Conservation (phyloP, 352 stramenopile genomes). For the Chrysophaeum taylorii region DNA sequence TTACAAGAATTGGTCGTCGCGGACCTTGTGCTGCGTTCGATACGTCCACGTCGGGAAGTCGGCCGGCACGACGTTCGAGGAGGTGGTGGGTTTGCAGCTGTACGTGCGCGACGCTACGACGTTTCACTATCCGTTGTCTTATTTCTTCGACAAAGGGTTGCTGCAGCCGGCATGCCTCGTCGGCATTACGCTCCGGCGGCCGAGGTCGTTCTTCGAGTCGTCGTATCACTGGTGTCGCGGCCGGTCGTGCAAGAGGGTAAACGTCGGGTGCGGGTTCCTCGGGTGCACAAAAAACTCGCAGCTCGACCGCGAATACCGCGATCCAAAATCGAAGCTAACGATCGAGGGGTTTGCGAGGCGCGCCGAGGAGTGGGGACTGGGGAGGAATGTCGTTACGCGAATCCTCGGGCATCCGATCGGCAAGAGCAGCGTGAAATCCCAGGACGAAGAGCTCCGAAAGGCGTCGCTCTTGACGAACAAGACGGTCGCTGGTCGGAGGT, state of each 20-base stretch:
- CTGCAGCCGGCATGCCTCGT: background rate
- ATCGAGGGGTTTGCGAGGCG: background rate
- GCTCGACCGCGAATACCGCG: background rate
- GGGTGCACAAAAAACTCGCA: background rate
- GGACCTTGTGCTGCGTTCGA: background rate
- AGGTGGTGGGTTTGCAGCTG: too few relatives aligned
- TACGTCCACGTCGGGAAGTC: slow-evolving; percentile 8
- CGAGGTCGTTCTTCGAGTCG: background rate
- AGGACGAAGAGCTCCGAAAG: background rate
- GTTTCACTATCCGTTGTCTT: background rate
- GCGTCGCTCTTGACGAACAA: background rate
- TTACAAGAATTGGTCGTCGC: background rate
- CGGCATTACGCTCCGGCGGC: background rate
- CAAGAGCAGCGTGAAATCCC: background rate
- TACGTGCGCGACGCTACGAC: background rate
- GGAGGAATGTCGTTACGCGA: background rate
- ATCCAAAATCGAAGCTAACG: background rate
- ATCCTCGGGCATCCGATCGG: background rate
- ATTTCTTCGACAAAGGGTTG: background rate
- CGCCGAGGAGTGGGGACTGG: background rate
- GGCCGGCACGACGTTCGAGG: background rate
- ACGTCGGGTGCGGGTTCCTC: slow-evolving; percentile 1
- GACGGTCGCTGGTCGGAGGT: too few relatives aligned
- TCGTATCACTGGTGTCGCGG: background rate
- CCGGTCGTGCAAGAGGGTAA: background rate